These are phyloP conservation scores for Tetraselmis chui DNA, from an alignment of 139 green algal genomes.

Conservation along the genomic window DNA sequence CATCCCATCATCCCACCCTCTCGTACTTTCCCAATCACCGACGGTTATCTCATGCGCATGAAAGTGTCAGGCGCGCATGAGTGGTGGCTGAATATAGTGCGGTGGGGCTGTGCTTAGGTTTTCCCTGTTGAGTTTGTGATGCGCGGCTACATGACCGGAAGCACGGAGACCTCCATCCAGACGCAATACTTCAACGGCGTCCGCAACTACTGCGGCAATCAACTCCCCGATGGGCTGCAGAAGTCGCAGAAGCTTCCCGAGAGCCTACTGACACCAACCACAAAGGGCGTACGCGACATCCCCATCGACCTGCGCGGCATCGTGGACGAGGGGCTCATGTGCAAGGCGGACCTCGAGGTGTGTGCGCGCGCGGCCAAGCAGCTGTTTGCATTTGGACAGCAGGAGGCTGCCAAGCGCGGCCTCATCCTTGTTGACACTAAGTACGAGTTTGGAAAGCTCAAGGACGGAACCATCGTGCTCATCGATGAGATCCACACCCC, in stretches of 20 bases:
- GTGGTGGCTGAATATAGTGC: too few relatives aligned
- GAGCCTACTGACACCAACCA: conserved; percentile 95
- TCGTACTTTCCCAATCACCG: too few relatives aligned
- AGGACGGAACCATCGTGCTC: conserved; percentile 57
- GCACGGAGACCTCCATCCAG: conserved; percentile 94
- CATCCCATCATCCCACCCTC: too few relatives aligned
- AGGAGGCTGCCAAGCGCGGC: conserved; percentile 69
- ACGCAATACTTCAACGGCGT: conserved; percentile 87
- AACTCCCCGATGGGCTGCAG: conserved; percentile 84
- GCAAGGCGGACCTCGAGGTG: conserved; percentile 42
- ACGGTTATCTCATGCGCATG: too few relatives aligned
- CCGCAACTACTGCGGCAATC: conserved; percentile 92
- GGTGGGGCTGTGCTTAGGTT: too few relatives aligned
- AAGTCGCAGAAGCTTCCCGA: conserved; percentile 84
- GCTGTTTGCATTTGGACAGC: conserved; percentile 87
- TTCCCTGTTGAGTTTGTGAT: conserved; percentile 98
- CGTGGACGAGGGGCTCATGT: conserved; percentile 75
- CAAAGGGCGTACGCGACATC: conserved; percentile 83
- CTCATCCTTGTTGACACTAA: conserved; percentile 97
- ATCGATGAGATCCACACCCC: conserved; percentile 94
- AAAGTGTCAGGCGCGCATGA: too few relatives aligned
- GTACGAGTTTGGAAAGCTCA: conserved; percentile 85
- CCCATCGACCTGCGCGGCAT: conserved; percentile 79
- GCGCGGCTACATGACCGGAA: conserved; percentile 92
- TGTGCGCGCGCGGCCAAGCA: conserved; percentile 51